A percentile compares a stretch with the other conserved stretches of the same genome.
phyloP scores from a whole-genome alignment of 2,329 filamentous ascomycete species.

The Neofusicoccum kwambonambiense region DNA sequence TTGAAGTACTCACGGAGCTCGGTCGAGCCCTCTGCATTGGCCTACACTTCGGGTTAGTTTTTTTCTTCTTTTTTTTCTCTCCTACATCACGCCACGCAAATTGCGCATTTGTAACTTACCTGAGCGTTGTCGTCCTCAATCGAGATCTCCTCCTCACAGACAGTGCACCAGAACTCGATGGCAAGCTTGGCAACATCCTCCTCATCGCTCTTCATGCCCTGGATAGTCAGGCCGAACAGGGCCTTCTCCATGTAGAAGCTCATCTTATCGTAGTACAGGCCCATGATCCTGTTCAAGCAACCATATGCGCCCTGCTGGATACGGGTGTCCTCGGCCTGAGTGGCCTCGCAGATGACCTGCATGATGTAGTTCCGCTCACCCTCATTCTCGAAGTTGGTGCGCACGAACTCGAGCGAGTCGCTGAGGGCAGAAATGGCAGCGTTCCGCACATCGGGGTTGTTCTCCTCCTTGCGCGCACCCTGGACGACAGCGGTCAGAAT shows the following conservation, averaged over 20 bases:
- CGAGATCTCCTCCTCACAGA: conserved; percentile 96
- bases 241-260: conserved; percentile 99
- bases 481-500: conserved; percentile 98
- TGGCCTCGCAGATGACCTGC: conserved; percentile 99
- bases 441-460: conserved; percentile 84
- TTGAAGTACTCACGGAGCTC: conserved; percentile 93
- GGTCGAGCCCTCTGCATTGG: conserved; percentile 69
- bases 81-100: background rate
- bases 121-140: conserved; percentile 96
- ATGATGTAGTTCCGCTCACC: conserved; percentile 99
- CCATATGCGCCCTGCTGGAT: conserved; percentile 97
- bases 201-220: conserved; percentile 97
- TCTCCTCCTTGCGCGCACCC: conserved; percentile 93
- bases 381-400: conserved; percentile 98
- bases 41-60: conserved; percentile 32
- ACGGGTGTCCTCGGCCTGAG: conserved; percentile 83
- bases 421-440: conserved; percentile 92
- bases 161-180: conserved; percentile 99
- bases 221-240: conserved; percentile 91
- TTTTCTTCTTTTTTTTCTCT: background rate
- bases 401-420: conserved; percentile 95
- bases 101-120: conserved; percentile 46
- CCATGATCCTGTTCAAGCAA: conserved; percentile 98
- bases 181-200: conserved; percentile 98
- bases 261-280: conserved; percentile 99